Evolutionary conservation across 129 eudicot species (phyloP), one percentile per base, ranked within the genome.

Genomic region (Oenanthe sinensis): DNA sequence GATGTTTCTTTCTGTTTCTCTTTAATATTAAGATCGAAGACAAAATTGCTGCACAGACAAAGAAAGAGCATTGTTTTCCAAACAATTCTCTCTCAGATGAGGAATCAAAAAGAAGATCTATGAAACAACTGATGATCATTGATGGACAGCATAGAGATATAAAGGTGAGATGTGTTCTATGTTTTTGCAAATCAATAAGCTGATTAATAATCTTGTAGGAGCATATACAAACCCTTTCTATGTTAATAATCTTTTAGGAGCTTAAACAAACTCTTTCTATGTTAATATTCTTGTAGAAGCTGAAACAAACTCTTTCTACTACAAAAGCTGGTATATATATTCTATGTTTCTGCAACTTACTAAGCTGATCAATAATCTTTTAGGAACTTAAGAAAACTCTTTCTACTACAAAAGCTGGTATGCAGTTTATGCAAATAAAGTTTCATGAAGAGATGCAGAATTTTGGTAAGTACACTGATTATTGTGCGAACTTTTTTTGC

Each of bases 391-490:
- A 89, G 82, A 91, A 90, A 84, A 89, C 88, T 70, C 91, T 96
- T 71, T 83, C 87, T 28, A 84, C 89, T 24, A 92, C 97, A 81
- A 96, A 84, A 84, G 85, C 99, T 33, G 95, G 95, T 55, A 85
- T 90, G 91, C 97, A 87, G 93, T 90, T 81, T 84, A 90, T 96
- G 97, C 97, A 96, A 83, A 85, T 74, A 87, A 92, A 90, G 81
- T 89, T 96, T 69, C 91, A 86, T 12, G 99, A 96, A 72, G 99
- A 96, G 65, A 77, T 96, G 80, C 87, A 88, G 22, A 96, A 86
- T 86, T 87, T 96, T 58, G 97, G 99, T 96, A 90, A n/a, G 80
- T 17, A 24, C 19, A 73, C 30, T 46, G 52, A 77, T 74, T 73
- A 76, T 68, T 26, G 70, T 22, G 20, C 1, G 13, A 13, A 11